Evolutionary conservation across 2,329 filamentous ascomycete genomes (phyloP), one percentile per base, ranked within the genome.

Genomic region (Bertia moriformis): DNA sequence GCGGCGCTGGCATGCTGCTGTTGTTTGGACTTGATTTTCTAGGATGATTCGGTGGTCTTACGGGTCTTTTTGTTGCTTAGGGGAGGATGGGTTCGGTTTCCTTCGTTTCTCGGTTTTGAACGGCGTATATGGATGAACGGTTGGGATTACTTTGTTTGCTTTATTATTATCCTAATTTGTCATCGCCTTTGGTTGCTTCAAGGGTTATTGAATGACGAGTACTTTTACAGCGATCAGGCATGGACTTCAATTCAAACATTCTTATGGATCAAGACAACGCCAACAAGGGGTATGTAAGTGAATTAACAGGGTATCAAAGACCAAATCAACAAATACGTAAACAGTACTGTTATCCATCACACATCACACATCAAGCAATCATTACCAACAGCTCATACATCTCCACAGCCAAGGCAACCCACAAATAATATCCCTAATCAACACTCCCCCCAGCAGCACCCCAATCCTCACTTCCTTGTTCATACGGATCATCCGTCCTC

Each of bases 1-100:
- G 32, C 32, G 10, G 32, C 32, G 10, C 32, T 35, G 7, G 32
- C 32, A 12, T 35, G 32, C 32, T 35, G 32, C 15, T 35, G 32
- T 15, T 35, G 32, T 15, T 17, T 35, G 32, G 32, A 35, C 17
- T 10, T 35, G 7, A 7, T 35, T 7, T 35, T 35, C 32, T 35
- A 35, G 32, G 32, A 10, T 35, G 10, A 10, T 35, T 13, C 10
- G 10, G 32, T 15, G 32, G 15, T 35, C 12, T 35, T 18, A 18
- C 15, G 32, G 15, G 32, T 10, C 7, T 35, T 35, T 17, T 27
- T 7, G 22, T 27, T 27, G 7, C n/a, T 7, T 10, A 27, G 7
- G 22, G n/a, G 22, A 27, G n/a, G 22, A n/a, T n/a, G n/a, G n/a
- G n/a, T n/a, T 27, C 22, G n/a, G n/a, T n/a, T 27, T 10, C 7